Percentiles rank a stretch among this genome's conserved stretches.
phyloP scores from a whole-genome alignment of 352 stramenopile species.

The Phytophthora palmivora region DNA sequence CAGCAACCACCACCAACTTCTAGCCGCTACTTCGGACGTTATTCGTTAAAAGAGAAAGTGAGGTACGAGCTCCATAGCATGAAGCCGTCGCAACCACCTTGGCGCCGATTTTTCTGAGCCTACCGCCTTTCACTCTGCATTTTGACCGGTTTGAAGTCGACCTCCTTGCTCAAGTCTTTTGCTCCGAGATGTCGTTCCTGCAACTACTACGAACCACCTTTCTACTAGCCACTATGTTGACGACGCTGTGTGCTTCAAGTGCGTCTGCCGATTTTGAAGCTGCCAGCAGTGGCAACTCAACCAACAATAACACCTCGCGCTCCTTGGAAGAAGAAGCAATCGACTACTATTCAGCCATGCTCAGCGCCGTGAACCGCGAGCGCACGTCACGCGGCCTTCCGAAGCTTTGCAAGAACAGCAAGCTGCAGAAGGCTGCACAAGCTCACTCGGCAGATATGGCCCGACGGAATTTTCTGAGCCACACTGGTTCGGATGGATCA shows the following conservation, averaged over 20 bases:
- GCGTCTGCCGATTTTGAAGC: conserved; percentile 8
- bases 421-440: conserved; percentile 38
- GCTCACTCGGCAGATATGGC: conserved; percentile 57
- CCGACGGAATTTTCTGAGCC: conserved; percentile 47
- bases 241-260: conserved; percentile 5
- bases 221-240: conserved; percentile 11
- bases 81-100: conserved; percentile 16
- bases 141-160: conserved; percentile 13
- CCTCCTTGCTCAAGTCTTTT: conserved; percentile 1
- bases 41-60: conserved; percentile 13
- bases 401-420: conserved; percentile 53
- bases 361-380: conserved; percentile 57
- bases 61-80: conserved; percentile 1
- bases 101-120: neutral
- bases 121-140: conserved; percentile 23
- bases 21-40: conserved; percentile 1
- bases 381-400: conserved; percentile 41
- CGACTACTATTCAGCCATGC: conserved; percentile 41
- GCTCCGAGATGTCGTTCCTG: conserved; percentile 23
- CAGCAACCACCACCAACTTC: conserved; percentile 2
- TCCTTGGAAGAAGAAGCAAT: conserved; percentile 13
- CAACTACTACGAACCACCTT: conserved; percentile 11
- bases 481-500: conserved; percentile 53
- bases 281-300: conserved; percentile 2
- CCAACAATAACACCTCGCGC: conserved; percentile 4